Evolutionary conservation across 2,329 filamentous ascomycete genomes (phyloP).

Genomic region (Teratosphaeria pseudoeucalypti): DNA sequence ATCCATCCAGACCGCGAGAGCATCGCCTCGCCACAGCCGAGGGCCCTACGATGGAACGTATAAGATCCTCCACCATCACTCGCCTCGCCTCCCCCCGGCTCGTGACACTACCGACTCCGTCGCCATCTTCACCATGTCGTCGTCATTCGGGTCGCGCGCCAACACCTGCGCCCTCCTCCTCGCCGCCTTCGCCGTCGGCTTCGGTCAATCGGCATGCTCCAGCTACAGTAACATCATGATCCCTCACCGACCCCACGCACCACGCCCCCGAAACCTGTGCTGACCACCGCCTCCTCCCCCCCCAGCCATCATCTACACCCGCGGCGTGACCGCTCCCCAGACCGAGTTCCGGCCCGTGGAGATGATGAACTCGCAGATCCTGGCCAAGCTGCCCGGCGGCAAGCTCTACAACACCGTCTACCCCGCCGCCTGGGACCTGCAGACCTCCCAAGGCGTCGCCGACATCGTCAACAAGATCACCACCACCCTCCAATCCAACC

Average conservation of each 20-base stretch:
- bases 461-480: conserved; percentile 27
- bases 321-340: conserved; percentile 16
- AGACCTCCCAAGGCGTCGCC: conserved; percentile 18
- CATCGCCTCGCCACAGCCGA: background rate
- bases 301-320: conserved; percentile 18
- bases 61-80: background rate
- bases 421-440: conserved; percentile 19
- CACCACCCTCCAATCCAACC: conserved; percentile 13
- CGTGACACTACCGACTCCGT: no score
- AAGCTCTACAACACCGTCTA: conserved; percentile 29
- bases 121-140: no score
- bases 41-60: background rate
- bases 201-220: background rate
- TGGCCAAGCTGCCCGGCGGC: conserved; percentile 19
- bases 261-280: no score
- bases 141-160: no score
- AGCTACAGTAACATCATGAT: background rate
- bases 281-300: background rate
- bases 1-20: background rate
- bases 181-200: background rate
- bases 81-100: no score
- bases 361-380: conserved; percentile 26
- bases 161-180: background rate
- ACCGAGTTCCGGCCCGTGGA: conserved; percentile 20
- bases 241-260: no score